These are phyloP conservation scores for Yarrowia deformans DNA, from an alignment of 805 yeast genomes.

Conservation along the genomic window DNA sequence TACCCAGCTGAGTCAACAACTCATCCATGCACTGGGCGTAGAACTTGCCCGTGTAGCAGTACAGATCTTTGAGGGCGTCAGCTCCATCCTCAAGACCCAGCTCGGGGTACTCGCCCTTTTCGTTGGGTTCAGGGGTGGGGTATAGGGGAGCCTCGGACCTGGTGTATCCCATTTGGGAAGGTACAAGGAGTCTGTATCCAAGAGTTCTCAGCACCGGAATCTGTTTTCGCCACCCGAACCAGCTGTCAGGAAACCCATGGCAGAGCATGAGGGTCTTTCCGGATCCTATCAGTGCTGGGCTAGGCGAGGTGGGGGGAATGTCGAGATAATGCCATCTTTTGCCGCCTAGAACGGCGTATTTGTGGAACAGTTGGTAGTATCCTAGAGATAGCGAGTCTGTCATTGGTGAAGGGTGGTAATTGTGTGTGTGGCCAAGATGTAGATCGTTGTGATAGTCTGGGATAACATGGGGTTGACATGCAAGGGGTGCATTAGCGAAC, in stretches of 20 bases:
- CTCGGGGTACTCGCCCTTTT: conserved; percentile 37
- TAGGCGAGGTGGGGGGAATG: conserved; percentile 14
- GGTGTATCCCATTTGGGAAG: conserved; percentile 36
- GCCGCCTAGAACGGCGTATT: conserved; percentile 21
- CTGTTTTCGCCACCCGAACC: conserved; percentile 39
- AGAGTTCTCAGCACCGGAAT: conserved; percentile 13
- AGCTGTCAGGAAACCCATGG: conserved; percentile 39
- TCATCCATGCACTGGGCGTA: conserved; percentile 32
- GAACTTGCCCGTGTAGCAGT: conserved; percentile 33
- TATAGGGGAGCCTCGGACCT: conserved; percentile 34
- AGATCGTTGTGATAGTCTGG: background rate
- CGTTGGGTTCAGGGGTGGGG: conserved; percentile 34
- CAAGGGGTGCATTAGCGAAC: conserved; percentile 23
- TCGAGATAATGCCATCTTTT: conserved; percentile 40
- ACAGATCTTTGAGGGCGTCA: conserved; percentile 25
- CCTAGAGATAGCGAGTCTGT: conserved; percentile 4
- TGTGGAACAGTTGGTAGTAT: conserved; percentile 30
- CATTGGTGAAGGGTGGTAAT: background rate
- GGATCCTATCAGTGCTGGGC: background rate
- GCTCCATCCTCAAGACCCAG: conserved; percentile 19
- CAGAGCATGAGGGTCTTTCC: conserved; percentile 26
- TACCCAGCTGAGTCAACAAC: conserved; percentile 7
- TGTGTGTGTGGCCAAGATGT: background rate
- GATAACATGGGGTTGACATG: background rate
- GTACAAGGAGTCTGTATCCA: conserved; percentile 28